These are phyloP conservation scores for Moricandia moricandioides DNA, from an alignment of 345 rosid species.

Conservation along the genomic window DNA sequence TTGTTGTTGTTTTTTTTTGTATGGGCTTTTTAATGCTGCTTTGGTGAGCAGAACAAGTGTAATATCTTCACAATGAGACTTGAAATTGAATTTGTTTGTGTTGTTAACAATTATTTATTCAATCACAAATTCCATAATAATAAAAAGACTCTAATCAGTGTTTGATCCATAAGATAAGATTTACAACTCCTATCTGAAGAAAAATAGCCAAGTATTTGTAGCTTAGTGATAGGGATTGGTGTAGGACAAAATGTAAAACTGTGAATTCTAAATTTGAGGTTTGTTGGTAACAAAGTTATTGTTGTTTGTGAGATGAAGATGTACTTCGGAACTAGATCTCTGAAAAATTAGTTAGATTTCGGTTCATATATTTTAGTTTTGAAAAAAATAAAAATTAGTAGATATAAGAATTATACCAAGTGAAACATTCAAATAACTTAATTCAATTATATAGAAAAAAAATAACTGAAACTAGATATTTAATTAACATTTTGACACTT, in stretches of 20 bases:
- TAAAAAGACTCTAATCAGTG: background rate
- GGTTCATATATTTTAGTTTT: background rate
- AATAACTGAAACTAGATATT: background rate
- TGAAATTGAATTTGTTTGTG: background rate
- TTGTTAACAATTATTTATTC: background rate
- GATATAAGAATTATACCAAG: background rate
- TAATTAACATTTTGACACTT: background rate
- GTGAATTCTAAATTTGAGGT: background rate
- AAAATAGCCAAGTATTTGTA: background rate
- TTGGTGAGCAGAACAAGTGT: conserved; percentile 34
- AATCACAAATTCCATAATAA: background rate
- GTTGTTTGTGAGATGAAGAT: background rate
- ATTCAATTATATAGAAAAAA: background rate
- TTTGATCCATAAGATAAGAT: background rate
- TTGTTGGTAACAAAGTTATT: background rate
- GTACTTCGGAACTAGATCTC: background rate
- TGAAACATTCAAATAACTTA: background rate
- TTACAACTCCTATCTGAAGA: background rate
- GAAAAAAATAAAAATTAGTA: too few species aligned
- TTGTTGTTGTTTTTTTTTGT: background rate
- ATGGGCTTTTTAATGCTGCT: conserved; percentile 14
- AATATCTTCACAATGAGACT: conserved; percentile 17
- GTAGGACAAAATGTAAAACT: background rate
- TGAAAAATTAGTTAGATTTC: background rate
- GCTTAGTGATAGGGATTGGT: background rate